A percentile compares a stretch with the other conserved stretches of the same genome.
Evolutionary conservation across 2,329 filamentous ascomycete genomes (phyloP).

Genomic region (Trichoderma pleuroti): DNA sequence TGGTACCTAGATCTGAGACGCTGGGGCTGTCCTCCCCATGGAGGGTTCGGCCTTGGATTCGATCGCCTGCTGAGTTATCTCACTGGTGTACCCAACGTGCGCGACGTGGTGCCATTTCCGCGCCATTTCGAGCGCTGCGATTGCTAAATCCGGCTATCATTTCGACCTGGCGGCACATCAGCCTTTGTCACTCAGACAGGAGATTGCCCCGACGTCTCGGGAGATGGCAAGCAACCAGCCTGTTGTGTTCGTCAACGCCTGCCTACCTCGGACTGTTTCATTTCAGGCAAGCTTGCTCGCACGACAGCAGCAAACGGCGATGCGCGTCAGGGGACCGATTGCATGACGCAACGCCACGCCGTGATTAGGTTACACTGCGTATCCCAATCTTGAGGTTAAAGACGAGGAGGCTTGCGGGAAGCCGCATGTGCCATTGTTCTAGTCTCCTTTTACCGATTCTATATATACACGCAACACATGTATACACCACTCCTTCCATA

Average conservation of each 20-base stretch:
- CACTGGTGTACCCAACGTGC: constrained; percentile 73
- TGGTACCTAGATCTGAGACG: constrained; percentile 89
- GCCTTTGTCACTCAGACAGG: constrained; percentile 9
- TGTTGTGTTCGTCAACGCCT: constrained; percentile 21
- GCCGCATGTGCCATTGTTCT: constrained; percentile 15
- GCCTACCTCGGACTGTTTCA: constrained; percentile 21
- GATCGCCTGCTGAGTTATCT: constrained; percentile 84
- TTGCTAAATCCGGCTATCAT: constrained; percentile 39
- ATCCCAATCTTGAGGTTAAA: constrained; percentile 18
- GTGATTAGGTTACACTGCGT: constrained; percentile 14
- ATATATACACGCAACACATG: background rate
- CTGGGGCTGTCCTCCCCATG: constrained; percentile 89
- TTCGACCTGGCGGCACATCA: background rate
- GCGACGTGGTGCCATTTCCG: constrained; percentile 83
- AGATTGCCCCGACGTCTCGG: constrained; percentile 19
- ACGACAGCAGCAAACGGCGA: constrained; percentile 17
- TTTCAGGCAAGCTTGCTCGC: constrained; percentile 16
- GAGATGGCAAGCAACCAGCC: constrained; percentile 14
- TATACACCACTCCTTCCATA: background rate
- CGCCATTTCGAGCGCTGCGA: constrained; percentile 65
- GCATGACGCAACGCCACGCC: constrained; percentile 20
- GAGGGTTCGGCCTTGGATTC: constrained; percentile 86
- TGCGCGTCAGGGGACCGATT: constrained; percentile 19
- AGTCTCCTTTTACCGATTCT: background rate
- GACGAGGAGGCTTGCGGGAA: constrained; percentile 18